These are phyloP conservation scores for Lanmaoa rubissima DNA, from an alignment of 768 basidiomycete genomes.

Conservation along the genomic window DNA sequence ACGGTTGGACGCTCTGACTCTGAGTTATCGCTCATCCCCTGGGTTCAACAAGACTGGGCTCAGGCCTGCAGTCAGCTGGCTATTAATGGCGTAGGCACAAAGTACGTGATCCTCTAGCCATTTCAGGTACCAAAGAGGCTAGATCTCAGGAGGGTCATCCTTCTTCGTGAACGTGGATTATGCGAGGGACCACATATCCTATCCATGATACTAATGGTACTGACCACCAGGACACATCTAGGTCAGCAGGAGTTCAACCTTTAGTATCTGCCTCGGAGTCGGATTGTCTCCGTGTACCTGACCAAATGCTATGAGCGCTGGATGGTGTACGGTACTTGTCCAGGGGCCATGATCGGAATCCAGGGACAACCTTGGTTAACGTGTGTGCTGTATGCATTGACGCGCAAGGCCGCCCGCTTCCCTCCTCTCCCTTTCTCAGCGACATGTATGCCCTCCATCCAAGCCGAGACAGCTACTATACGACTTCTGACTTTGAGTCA, in stretches of 20 bases:
- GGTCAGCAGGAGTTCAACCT: neutral
- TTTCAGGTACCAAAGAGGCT: neutral
- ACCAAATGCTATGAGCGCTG: neutral
- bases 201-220: neutral
- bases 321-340: neutral
- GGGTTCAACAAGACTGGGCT: too few relatives aligned
- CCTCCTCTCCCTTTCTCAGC: neutral
- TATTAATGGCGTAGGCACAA: neutral
- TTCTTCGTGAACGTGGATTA: neutral
- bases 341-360: neutral
- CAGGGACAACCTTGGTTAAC: neutral
- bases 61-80: too few relatives aligned
- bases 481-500: conserved; percentile 20
- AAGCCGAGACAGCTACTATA: conserved; percentile 5
- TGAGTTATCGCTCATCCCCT: too few relatives aligned
- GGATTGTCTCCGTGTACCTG: neutral
- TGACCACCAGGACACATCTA: neutral
- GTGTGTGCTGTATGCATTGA: neutral
- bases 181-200: neutral
- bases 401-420: neutral
- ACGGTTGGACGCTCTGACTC: too few relatives aligned
- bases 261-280: neutral
- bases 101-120: conserved; percentile 2
- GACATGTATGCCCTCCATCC: conserved; percentile 5
- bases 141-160: neutral